phyloP scores from a whole-genome alignment of 2,329 filamentous ascomycete species.

The Calycina marina region DNA sequence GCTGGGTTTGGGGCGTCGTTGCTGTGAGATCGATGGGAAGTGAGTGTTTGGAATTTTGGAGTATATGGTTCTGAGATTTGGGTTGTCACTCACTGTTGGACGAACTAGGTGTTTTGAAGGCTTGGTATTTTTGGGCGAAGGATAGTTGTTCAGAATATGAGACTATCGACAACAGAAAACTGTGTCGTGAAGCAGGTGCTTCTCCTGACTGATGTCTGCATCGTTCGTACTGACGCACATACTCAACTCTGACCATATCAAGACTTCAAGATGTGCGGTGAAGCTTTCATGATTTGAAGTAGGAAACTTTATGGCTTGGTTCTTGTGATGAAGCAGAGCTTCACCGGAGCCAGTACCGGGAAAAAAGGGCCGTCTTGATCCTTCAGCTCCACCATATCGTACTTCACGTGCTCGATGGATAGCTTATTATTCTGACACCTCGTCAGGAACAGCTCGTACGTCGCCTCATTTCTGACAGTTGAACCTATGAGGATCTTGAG shows the following conservation, averaged over 20 bases:
- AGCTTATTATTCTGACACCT: conserved; percentile 32
- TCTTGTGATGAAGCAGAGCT: conserved; percentile 32
- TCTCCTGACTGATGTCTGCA: no score
- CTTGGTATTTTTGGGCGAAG: conserved; percentile 1
- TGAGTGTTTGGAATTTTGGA: no score
- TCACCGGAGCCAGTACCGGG: conserved; percentile 41
- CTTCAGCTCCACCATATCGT: conserved; percentile 24
- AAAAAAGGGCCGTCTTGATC: conserved; percentile 51
- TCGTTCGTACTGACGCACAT: no score
- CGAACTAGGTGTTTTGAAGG: no score
- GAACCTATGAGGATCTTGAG: conserved; percentile 52
- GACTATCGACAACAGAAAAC: neutral
- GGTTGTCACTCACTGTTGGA: no score
- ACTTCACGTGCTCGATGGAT: conserved; percentile 29
- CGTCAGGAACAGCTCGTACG: conserved; percentile 48
- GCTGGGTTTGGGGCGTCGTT: conserved; percentile 4
- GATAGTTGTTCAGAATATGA: neutral
- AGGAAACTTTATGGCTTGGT: no score
- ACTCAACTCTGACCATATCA: no score
- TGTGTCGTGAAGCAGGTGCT: no score
- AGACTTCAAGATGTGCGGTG: no score
- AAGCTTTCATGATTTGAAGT: no score
- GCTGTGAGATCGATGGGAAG: conserved; percentile 1
- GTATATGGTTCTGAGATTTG: no score
- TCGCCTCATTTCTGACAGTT: conserved; percentile 55